Conservation (phyloP, 257 asterid genomes). For the Petrea volubilis region DNA sequence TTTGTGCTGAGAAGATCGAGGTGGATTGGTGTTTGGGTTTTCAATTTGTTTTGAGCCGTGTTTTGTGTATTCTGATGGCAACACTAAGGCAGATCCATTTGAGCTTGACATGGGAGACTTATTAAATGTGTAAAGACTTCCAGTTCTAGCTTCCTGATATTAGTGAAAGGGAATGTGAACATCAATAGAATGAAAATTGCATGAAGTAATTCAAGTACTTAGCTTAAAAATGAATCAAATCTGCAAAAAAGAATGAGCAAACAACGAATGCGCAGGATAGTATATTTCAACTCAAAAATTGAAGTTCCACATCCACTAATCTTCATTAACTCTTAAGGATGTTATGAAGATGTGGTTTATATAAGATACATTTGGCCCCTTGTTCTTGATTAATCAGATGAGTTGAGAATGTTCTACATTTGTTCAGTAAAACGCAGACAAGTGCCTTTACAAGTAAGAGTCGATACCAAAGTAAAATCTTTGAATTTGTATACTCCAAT, state of each 20-base stretch:
- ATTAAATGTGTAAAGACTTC: neutral
- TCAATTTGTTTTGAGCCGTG: constrained; percentile 24
- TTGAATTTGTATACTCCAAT: neutral
- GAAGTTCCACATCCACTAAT: neutral
- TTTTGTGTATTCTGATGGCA: constrained; percentile 30
- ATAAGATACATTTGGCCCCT: neutral
- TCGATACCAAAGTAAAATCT: neutral
- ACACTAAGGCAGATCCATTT: constrained; percentile 27
- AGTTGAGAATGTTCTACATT: neutral
- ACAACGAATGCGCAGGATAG: neutral
- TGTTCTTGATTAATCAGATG: neutral
- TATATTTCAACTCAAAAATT: neutral
- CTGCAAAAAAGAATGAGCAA: neutral
- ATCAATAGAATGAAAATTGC: neutral
- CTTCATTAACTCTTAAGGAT: no score
- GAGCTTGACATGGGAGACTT: constrained; percentile 31
- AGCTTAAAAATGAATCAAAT: neutral
- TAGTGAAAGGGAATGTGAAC: neutral
- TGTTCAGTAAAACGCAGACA: neutral
- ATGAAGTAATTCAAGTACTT: neutral
- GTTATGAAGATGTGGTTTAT: no score
- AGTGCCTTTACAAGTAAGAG: neutral
- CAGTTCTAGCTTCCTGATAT: constrained; percentile 28
- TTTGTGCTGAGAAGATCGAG: constrained; percentile 28
- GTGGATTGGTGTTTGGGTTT: constrained; percentile 20